phyloP scores from a whole-genome alignment of 108 stramenopile species.

The Stephanodiscus minutulus region DNA sequence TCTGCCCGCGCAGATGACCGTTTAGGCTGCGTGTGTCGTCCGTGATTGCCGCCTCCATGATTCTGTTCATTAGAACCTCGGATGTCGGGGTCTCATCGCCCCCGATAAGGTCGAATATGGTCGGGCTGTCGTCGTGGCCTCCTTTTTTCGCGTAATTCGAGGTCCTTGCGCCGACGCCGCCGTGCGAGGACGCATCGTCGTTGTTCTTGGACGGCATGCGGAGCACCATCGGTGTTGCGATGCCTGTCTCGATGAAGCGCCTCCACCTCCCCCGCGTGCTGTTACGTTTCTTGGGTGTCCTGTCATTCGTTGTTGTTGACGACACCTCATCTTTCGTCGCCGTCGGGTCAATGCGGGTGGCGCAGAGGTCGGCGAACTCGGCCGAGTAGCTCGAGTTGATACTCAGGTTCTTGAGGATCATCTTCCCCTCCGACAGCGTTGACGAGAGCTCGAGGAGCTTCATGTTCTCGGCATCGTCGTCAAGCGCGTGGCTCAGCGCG shows the following conservation, averaged over 20 bases:
- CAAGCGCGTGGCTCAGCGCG: not conserved
- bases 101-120: constrained; percentile 44
- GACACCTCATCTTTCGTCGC: not conserved
- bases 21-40: constrained; percentile 72
- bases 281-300: constrained; percentile 49
- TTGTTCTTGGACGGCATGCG: constrained; percentile 2
- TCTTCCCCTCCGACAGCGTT: constrained; percentile 36
- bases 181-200: no score
- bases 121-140: constrained; percentile 17
- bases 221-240: constrained; percentile 16
- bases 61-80: constrained; percentile 36
- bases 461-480: constrained; percentile 8
- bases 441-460: constrained; percentile 21
- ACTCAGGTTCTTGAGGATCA: constrained; percentile 44
- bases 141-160: no score
- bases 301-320: constrained; percentile 17
- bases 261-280: constrained; percentile 26
- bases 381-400: constrained; percentile 48
- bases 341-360: not conserved
- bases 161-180: no score
- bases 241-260: not conserved
- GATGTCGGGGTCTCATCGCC: constrained; percentile 45
- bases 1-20: constrained; percentile 74
- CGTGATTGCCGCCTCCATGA: constrained; percentile 54
- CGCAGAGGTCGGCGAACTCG: constrained; percentile 41